phyloP scores from a whole-genome alignment of 768 basidiomycete genomes.

The Mycena haematopus region DNA sequence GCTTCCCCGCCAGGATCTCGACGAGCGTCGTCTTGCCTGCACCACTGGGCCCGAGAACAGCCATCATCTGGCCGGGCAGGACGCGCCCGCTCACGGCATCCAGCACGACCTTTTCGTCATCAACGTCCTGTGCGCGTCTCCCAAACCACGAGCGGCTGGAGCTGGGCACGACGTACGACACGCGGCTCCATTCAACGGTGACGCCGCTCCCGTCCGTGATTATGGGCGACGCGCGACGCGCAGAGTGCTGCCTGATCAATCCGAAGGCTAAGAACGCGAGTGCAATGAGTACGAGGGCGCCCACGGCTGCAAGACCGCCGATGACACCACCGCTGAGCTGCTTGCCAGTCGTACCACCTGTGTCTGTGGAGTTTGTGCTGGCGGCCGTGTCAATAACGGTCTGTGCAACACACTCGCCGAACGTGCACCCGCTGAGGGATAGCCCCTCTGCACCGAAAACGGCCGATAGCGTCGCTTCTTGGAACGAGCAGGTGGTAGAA shows the following conservation, averaged over 20 bases:
- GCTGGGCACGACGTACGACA: conserved; percentile 68
- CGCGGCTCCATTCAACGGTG: conserved; percentile 68
- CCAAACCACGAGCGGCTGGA: conserved; percentile 14
- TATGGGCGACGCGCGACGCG: conserved; percentile 51
- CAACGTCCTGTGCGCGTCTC: conserved; percentile 21
- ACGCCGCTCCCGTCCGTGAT: conserved; percentile 58
- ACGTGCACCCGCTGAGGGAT: conserved; percentile 73
- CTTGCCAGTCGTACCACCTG: conserved; percentile 37
- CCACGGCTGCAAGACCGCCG: conserved; percentile 87
- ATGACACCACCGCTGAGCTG: conserved; percentile 84
- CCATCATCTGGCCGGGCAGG: conserved; percentile 85
- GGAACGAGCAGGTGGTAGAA: conserved; percentile 74
- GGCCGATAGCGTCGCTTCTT: conserved; percentile 66
- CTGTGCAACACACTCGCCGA: conserved; percentile 90
- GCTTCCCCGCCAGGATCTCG: conserved; percentile 86
- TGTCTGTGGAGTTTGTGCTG: conserved; percentile 41
- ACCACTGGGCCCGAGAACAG: conserved; percentile 90
- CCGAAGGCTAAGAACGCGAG: conserved; percentile 70
- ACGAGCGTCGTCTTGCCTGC: conserved; percentile 93
- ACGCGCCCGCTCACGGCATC: conserved; percentile 74
- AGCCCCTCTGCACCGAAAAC: conserved; percentile 82
- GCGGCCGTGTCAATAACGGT: conserved; percentile 68
- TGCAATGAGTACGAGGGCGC: conserved; percentile 63
- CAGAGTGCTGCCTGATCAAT: conserved; percentile 62
- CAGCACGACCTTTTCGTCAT: conserved; percentile 69